Percentiles rank a stretch among this genome's conserved stretches.
phyloP scores from a whole-genome alignment of 768 basidiomycete genomes.

The Serendipita vermifera region DNA sequence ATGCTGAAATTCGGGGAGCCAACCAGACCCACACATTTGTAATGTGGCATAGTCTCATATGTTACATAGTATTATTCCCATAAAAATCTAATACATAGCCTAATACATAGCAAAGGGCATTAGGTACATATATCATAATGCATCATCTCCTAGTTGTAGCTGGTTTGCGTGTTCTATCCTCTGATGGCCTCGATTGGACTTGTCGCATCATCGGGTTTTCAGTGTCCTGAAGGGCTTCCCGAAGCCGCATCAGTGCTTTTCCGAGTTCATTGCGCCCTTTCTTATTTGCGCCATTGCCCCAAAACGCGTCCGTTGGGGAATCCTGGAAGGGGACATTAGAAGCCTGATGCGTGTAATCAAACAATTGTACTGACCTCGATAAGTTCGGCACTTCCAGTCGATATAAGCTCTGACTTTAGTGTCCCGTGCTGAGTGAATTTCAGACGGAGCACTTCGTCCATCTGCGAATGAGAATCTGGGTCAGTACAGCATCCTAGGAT shows the following conservation, averaged over 20 bases:
- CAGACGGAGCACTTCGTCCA: constrained; percentile 51
- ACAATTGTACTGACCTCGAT: constrained; percentile 14
- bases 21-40: too few relatives aligned
- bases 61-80: too few relatives aligned
- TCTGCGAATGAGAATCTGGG: constrained; percentile 27
- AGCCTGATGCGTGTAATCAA: neutral
- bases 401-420: constrained; percentile 40
- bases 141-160: too few relatives aligned
- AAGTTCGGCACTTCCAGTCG: constrained; percentile 38
- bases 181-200: too few relatives aligned
- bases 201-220: too few relatives aligned
- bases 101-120: too few relatives aligned
- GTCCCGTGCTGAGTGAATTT: constrained; percentile 63
- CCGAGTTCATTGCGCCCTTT: constrained; percentile 55
- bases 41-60: too few relatives aligned
- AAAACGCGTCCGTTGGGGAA: constrained; percentile 45
- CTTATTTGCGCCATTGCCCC: constrained; percentile 52
- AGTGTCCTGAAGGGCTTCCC: too few relatives aligned
- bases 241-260: constrained; percentile 40
- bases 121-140: too few relatives aligned
- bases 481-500: neutral
- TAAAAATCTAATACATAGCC: too few relatives aligned
- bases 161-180: too few relatives aligned
- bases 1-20: too few relatives aligned
- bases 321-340: constrained; percentile 28